Evolutionary conservation across 2,329 filamentous ascomycete genomes (phyloP), one percentile per base, ranked within the genome.

Genomic region (Cladosporium phlei): DNA sequence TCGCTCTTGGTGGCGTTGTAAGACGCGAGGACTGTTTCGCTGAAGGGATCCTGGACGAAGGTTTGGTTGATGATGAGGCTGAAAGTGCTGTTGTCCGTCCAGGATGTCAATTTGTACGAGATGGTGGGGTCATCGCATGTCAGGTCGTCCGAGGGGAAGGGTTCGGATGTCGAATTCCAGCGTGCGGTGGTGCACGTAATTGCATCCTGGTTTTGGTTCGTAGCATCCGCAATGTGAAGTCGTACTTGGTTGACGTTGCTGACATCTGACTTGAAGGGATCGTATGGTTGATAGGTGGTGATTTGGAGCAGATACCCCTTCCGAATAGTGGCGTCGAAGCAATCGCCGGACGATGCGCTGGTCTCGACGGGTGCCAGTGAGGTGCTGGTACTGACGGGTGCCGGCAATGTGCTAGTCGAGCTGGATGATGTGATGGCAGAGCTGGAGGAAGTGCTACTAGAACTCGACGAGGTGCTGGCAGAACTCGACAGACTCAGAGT

Each of bases 51-150:
- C 22, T 38, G 35, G 17, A 25, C 14, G 21, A 38, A 38, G 20
- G 35, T 38, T 17, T 38, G 35, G 14, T 38, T 38, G 22, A 38
- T 17, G n/a, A 38, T 19, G 35, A 38, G 14, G n/a, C 22, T 19
- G n/a, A 38, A 38, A 38, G 22, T 38, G 14, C 10, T 2, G 22
- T 12, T 3, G n/a, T 38, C 9, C 14, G 35, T 27, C n/a, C 27
- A 25, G n/a, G 35, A 38, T 21, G 35, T 38, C 7, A 38, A 6
- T 25, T 27, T 27, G 21, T 25, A 38, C 16, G 35, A 38, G 35
- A 38, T 10, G 35, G 35, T 38, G 17, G 35, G 35, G 35, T 38
- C 35, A 16, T 22, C 27, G 35, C 35, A 38, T 19, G 35, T 19
- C 35, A 38, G 14, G 7, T 19, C 17, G n/a, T 27, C 35, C 14